A percentile compares a stretch with the other conserved stretches of the same genome.
Conservation (phyloP, 495 filamentous ascomycete species). For the Neurospora africana region DNA sequence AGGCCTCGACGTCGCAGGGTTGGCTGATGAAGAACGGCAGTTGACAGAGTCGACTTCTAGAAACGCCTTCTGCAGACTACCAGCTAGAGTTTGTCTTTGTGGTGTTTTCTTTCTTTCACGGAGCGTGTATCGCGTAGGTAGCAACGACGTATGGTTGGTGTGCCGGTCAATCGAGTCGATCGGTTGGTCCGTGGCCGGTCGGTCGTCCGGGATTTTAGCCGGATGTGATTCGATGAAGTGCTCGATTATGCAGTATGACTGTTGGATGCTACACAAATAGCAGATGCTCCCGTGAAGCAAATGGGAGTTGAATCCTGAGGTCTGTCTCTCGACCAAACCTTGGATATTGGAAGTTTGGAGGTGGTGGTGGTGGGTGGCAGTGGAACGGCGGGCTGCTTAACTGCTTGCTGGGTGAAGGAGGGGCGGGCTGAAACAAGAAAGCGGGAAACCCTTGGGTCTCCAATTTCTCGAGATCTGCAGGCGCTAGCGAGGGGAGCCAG, state of each 20-base stretch:
- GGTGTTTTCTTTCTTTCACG: neutral
- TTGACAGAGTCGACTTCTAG: neutral
- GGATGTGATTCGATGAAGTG: neutral
- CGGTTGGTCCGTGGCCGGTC: neutral
- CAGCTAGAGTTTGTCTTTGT: neutral
- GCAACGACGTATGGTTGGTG: neutral
- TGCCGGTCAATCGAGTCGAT: neutral
- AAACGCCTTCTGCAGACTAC: neutral
- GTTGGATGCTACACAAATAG: neutral
- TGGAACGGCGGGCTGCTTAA: neutral
- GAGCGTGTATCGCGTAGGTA: neutral
- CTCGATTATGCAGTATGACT: neutral
- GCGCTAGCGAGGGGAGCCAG: neutral
- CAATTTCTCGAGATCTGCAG: neutral
- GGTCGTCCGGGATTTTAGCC: neutral
- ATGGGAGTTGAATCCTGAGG: neutral
- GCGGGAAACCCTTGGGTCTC: neutral
- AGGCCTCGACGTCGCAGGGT: neutral
- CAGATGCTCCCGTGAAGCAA: neutral
- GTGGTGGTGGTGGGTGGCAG: neutral
- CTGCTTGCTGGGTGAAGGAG: neutral
- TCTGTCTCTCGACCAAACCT: neutral
- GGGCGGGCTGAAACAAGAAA: neutral
- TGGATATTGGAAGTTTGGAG: neutral
- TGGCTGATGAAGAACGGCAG: neutral